Conservation (phyloP, 2,329 filamentous ascomycete species). For the Aureobasidium sp. region DNA sequence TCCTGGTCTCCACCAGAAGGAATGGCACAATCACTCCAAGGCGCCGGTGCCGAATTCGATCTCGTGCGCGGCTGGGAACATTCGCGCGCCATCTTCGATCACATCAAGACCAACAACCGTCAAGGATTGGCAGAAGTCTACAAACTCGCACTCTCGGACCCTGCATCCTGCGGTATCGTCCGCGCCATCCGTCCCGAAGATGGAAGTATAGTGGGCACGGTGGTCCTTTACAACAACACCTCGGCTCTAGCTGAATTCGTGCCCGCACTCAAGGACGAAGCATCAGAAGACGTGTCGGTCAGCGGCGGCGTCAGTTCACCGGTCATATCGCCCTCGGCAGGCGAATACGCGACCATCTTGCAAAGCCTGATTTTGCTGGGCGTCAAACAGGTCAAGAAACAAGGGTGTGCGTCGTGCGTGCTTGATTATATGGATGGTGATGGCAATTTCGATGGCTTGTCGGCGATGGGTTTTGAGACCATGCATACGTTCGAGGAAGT, state of each 20-base stretch:
- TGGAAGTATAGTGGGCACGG: slow-evolving; percentile 64
- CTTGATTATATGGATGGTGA: slow-evolving; percentile 72
- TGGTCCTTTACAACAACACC: slow-evolving; percentile 68
- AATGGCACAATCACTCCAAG: slow-evolving; percentile 64
- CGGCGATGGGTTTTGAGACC: slow-evolving; percentile 73
- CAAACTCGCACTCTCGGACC: slow-evolving; percentile 63
- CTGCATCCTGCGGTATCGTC: slow-evolving; percentile 70
- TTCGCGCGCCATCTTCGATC: slow-evolving; percentile 63
- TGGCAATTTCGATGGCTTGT: slow-evolving; percentile 64
- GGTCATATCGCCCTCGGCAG: slow-evolving; percentile 61
- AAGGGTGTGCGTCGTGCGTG: slow-evolving; percentile 65
- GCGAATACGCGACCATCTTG: slow-evolving; percentile 63
- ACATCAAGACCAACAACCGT: slow-evolving; percentile 66
- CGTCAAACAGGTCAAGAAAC: slow-evolving; percentile 72
- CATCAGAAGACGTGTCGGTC: slow-evolving; percentile 20
- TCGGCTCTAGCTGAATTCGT: slow-evolving; percentile 63
- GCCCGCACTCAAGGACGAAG: slow-evolving; percentile 54
- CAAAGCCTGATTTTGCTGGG: slow-evolving; percentile 77
- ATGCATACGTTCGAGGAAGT: slow-evolving; percentile 78
- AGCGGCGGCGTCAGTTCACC: slow-evolving; percentile 73
- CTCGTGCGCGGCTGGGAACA: slow-evolving; percentile 75
- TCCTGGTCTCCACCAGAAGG: slow-evolving; percentile 72
- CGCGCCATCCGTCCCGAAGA: slow-evolving; percentile 66
- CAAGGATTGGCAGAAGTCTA: slow-evolving; percentile 77
- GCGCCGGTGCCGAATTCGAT: slow-evolving; percentile 71